A percentile compares a stretch with the other conserved stretches of the same genome.
Evolutionary conservation across 495 filamentous ascomycete species (phyloP).

Genomic region (Mytilinidion resinicola): DNA sequence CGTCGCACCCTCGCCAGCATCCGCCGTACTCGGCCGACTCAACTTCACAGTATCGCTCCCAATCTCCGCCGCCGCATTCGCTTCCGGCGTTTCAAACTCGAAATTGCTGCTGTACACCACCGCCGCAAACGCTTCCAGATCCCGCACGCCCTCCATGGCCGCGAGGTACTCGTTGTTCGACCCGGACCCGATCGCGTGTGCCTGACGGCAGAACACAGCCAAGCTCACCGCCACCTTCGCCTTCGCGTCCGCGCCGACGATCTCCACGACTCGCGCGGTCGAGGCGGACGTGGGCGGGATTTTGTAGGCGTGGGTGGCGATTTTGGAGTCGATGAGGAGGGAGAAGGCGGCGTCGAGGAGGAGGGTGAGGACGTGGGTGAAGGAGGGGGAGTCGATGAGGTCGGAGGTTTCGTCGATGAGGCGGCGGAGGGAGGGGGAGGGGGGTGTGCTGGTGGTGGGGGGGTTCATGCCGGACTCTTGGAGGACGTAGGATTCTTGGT

Average conservation of each 20-base stretch:
- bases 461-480: slow-evolving; percentile 71
- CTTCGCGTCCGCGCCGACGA: slow-evolving; percentile 42
- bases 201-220: slow-evolving; percentile 78
- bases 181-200: slow-evolving; percentile 81
- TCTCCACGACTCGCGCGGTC: slow-evolving; percentile 40
- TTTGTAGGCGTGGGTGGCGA: slow-evolving; percentile 72
- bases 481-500: slow-evolving; percentile 75
- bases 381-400: slow-evolving; percentile 86
- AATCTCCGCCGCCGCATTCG: slow-evolving; percentile 25
- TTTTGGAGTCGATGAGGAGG: slow-evolving; percentile 68
- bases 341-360: slow-evolving; percentile 85
- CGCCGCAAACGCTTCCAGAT: slow-evolving; percentile 90
- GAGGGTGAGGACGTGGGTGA: slow-evolving; percentile 72
- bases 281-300: slow-evolving; percentile 39
- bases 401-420: slow-evolving; percentile 96
- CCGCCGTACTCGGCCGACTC: slow-evolving; percentile 27
- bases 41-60: slow-evolving; percentile 12
- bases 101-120: slow-evolving; percentile 92
- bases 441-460: slow-evolving; percentile 44
- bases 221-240: slow-evolving; percentile 85
- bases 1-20: slow-evolving; percentile 28
- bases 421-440: slow-evolving; percentile 60
- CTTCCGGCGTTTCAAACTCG: slow-evolving; percentile 55
- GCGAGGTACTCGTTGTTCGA: slow-evolving; percentile 82
- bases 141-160: slow-evolving; percentile 65